These are phyloP conservation scores for Neckera pumila DNA, from an alignment of 225 moss, liverwort and hornwort genomes.

Conservation along the genomic window DNA sequence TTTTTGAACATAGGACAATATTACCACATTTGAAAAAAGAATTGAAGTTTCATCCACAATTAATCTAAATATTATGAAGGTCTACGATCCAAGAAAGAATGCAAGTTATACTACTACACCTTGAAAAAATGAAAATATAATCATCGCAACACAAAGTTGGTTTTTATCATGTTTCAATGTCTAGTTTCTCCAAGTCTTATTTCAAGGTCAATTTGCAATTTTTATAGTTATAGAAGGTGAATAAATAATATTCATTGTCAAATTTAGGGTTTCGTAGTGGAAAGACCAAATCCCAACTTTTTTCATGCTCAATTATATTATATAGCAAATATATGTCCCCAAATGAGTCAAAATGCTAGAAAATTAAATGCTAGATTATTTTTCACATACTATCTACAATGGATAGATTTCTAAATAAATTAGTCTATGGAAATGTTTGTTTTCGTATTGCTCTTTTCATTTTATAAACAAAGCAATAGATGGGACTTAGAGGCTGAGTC, in stretches of 20 bases:
- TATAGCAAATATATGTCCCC: neutral
- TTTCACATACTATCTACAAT: neutral
- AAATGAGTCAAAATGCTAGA: fast-evolving
- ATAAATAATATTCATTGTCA: no score
- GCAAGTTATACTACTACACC: fast-evolving
- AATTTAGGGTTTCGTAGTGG: neutral
- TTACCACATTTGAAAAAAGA: neutral
- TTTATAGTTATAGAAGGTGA: no score
- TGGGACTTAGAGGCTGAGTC: fast-evolving
- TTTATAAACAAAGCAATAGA: neutral
- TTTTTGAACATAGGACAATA: neutral
- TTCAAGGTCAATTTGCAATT: neutral
- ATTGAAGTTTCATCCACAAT: neutral
- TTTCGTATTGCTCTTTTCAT: neutral
- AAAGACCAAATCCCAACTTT: neutral
- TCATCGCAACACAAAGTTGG: neutral
- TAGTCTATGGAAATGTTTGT: fast-evolving
- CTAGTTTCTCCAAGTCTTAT: fast-evolving
- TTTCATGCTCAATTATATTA: neutral
- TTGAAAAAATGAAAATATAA: neutral
- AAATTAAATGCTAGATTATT: neutral
- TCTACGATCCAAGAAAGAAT: neutral
- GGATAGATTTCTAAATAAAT: neutral
- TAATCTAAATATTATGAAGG: neutral
- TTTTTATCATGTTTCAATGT: neutral